Percentiles rank a stretch among this genome's conserved stretches.
phyloP scores from a whole-genome alignment of 2,329 filamentous ascomycete species.

The Stemphylium beticola region DNA sequence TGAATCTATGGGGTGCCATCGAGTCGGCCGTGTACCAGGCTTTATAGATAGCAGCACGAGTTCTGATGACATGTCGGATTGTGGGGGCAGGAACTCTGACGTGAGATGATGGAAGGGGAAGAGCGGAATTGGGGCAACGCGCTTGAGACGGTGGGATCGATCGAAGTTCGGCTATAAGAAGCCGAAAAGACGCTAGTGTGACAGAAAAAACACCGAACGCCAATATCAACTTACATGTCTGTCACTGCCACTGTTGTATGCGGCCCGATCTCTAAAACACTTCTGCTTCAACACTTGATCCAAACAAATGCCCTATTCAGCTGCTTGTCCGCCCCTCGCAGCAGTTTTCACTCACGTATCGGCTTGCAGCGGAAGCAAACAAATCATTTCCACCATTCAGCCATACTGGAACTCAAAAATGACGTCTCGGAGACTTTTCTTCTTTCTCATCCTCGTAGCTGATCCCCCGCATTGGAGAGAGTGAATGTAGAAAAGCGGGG shows the following conservation, averaged over 20 bases:
- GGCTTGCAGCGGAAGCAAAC: background rate
- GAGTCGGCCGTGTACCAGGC: background rate
- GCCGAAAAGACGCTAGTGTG: background rate
- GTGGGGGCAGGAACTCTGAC: background rate
- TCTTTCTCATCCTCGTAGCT: slow-evolving; percentile 7
- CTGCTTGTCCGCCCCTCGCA: background rate
- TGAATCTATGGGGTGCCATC: background rate
- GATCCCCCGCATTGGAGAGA: slow-evolving; percentile 12
- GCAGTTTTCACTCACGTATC: background rate
- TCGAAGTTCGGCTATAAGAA: background rate
- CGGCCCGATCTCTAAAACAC: background rate
- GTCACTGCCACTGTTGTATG: background rate
- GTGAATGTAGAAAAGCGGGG: slow-evolving; percentile 15
- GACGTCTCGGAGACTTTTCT: slow-evolving; percentile 2
- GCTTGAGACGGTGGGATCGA: background rate
- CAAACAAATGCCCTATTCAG: background rate
- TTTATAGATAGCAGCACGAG: background rate
- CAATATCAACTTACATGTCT: slow-evolving; percentile 1
- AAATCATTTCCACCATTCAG: background rate
- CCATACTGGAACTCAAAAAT: background rate
- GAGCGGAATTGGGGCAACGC: background rate
- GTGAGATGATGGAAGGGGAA: background rate
- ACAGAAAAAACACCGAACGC: background rate
- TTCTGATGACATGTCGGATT: background rate
- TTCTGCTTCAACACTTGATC: background rate